Evolutionary conservation across 2,329 filamentous ascomycete species (phyloP), one percentile per base, ranked within the genome.

Genomic region (Neonectria magnoliae): DNA sequence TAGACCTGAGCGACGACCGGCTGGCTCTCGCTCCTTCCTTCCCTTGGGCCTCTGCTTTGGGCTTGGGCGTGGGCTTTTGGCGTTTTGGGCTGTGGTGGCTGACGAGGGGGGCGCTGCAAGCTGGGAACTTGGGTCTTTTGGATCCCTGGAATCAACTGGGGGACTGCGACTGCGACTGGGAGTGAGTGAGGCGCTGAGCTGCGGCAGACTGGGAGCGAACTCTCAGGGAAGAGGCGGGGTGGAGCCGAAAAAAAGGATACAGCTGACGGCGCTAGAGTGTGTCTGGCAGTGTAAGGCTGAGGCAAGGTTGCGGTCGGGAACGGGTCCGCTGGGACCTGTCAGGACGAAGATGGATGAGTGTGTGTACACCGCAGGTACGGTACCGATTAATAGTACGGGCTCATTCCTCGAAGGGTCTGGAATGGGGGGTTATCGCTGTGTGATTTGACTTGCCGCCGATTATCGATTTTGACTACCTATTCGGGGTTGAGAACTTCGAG

Each of bases 241-340:
- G 69, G 66, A 60, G 45, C 27, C 20, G 50, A 45, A 47, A 42
- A 51, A 51, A 50, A 51, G 38, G 54, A 47, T 44, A 58, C 59
- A 70, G 69, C 69, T 71, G 69, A 71, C 67, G 63, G 65, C 69
- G 67, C 69, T 71, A 71, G 56, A 48, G 48, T 64, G 44, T 62
- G 67, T 71, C 54, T 60, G 63, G 67, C 63, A 68, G 61, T 67
- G 68, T 71, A 71, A 71, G 69, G 69, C 69, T 71, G 69, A 71
- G 69, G 62, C 50, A 66, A 70, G 59, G 69, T 65, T 53, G 65
- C 52, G 29, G 36, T 38, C 22, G 27, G 52, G 31, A 29, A 36
- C 36, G 42, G 36, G 36, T 11, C 18, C 31, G 6, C 31, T 48
- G 50, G 20, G 56, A 44, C 51, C 57, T 64, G 52, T 52, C 44